A percentile compares a stretch with the other conserved stretches of the same genome.
Conservation (phyloP, 202 grass and related monocot species). For the Miscanthus sacchariflorus region DNA sequence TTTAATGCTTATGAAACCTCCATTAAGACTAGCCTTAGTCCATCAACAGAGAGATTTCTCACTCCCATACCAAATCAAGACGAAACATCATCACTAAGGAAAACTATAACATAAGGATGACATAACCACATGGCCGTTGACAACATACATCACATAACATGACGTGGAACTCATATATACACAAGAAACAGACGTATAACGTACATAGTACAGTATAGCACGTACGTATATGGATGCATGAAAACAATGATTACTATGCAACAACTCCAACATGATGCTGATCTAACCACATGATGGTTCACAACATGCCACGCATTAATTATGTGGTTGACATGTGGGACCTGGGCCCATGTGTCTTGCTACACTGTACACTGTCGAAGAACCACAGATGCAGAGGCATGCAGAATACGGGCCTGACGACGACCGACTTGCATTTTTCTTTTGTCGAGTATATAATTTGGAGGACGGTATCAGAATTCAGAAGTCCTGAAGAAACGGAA, state of each 20-base stretch:
- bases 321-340: slow-evolving; percentile 4
- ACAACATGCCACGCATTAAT: neutral
- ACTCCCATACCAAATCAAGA: neutral
- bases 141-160: neutral
- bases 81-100: neutral
- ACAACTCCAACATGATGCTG: neutral
- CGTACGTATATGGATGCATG: neutral
- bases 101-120: neutral
- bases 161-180: neutral
- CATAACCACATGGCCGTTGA: neutral
- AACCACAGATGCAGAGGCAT: neutral
- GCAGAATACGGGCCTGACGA: neutral
- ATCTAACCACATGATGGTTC: neutral
- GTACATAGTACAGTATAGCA: neutral
- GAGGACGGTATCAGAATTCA: neutral
- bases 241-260: neutral
- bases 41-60: neutral
- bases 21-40: too few species aligned
- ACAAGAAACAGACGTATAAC: neutral
- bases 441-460: too few species aligned
- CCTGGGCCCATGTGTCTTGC: neutral
- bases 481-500: slow-evolving; percentile 8
- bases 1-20: too few species aligned
- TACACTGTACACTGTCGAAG: neutral
- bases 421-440: too few species aligned